A percentile compares a stretch with the other conserved stretches of the same genome.
These are phyloP conservation scores for Salix suchowensis DNA, from an alignment of 345 rosid genomes.

Conservation along the genomic window DNA sequence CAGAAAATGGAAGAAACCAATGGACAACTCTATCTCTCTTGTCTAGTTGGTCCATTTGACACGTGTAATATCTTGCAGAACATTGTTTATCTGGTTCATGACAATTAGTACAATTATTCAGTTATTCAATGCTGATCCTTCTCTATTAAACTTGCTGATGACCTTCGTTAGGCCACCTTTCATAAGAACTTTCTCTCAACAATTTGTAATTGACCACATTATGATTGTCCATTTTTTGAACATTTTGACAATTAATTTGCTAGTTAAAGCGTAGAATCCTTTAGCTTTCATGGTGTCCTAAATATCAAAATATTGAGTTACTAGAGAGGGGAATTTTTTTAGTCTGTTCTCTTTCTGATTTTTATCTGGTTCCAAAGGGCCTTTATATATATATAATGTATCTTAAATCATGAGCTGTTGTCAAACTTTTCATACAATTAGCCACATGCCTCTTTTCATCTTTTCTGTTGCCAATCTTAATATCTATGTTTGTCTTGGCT, in stretches of 20 bases:
- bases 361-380: not conserved
- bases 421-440: not conserved
- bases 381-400: not conserved
- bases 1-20: not conserved
- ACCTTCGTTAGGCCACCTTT: not conserved
- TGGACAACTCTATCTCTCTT: not conserved
- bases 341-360: not conserved
- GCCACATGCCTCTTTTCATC: not conserved
- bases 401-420: not conserved
- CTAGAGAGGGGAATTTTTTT: not conserved
- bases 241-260: not conserved
- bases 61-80: not conserved
- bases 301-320: not conserved
- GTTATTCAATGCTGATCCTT: not conserved
- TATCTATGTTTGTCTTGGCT: not conserved
- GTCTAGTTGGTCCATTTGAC: not conserved
- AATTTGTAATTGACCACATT: not conserved
- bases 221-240: not conserved
- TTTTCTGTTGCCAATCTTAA: not conserved
- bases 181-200: not conserved
- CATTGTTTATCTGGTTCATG: not conserved
- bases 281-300: not conserved
- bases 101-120: not conserved
- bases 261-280: not conserved
- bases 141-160: not conserved